These are phyloP conservation scores for Annulohypoxylon maeteangense DNA, from an alignment of 495 filamentous ascomycete species.

Conservation along the genomic window DNA sequence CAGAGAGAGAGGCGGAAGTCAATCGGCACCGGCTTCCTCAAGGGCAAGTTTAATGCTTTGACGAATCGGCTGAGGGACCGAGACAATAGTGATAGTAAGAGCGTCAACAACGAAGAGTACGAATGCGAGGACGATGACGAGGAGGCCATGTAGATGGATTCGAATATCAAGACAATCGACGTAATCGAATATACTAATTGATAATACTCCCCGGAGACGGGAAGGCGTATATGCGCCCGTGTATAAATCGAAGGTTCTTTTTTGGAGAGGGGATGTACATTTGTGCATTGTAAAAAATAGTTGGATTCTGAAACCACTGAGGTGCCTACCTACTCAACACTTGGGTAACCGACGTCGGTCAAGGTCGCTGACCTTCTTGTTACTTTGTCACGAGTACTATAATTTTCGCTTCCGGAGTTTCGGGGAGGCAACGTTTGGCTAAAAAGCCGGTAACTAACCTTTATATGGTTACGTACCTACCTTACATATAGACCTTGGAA, in stretches of 20 bases:
- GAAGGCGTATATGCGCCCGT: conserved; percentile 5
- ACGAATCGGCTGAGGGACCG: conserved; percentile 52
- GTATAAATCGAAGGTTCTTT: neutral
- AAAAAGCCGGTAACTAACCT: neutral
- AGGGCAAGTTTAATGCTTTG: conserved; percentile 54
- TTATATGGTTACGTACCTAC: conserved; percentile 2
- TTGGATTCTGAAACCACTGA: conserved; percentile 12
- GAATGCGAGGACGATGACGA: conserved; percentile 23
- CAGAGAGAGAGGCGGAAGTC: conserved; percentile 41
- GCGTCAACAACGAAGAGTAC: neutral
- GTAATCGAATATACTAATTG: conserved; percentile 12
- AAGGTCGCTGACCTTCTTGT: conserved; percentile 24
- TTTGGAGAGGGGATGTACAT: neutral
- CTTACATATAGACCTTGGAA: conserved; percentile 14
- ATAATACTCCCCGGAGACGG: conserved; percentile 19
- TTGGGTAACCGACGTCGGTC: conserved; percentile 17
- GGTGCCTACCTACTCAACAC: neutral
- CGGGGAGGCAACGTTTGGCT: conserved; percentile 11
- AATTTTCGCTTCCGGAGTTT: conserved; percentile 17
- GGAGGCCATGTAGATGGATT: conserved; percentile 7
- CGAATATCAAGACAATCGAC: neutral
- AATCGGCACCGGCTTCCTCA: conserved; percentile 48
- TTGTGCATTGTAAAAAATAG: conserved; percentile 15
- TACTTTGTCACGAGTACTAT: conserved; percentile 21
- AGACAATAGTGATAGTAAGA: conserved; percentile 43